Conservation (phyloP, 352 stramenopile species). For the Achlya hypogyna region DNA sequence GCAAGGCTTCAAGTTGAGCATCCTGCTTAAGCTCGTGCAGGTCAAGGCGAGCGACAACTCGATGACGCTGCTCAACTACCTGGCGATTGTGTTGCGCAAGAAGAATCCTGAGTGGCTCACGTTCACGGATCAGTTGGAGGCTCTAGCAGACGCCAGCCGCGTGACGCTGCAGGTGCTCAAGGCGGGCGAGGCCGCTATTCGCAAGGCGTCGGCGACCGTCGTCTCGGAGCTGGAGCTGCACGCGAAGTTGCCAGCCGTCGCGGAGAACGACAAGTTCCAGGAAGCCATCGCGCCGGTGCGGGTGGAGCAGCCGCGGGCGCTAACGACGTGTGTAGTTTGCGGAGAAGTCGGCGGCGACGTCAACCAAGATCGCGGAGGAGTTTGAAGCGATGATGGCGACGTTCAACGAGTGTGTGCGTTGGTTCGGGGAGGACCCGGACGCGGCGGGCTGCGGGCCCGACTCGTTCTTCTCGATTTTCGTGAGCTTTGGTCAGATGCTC, state of each 20-base stretch:
- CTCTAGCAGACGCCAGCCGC: conserved; percentile 63
- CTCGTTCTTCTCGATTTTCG: conserved; percentile 79
- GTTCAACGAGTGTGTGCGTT: conserved; percentile 59
- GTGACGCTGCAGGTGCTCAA: conserved; percentile 72
- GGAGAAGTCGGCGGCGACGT: conserved; percentile 49
- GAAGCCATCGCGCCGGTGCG: conserved; percentile 46
- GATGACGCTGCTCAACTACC: conserved; percentile 74
- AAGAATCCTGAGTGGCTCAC: conserved; percentile 59
- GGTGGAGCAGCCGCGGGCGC: neutral
- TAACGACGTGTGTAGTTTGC: conserved; percentile 31
- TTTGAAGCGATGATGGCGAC: conserved; percentile 50
- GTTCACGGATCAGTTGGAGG: conserved; percentile 66
- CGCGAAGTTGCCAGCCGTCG: conserved; percentile 39
- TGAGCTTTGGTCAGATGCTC: conserved; percentile 74
- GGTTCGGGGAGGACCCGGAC: conserved; percentile 64
- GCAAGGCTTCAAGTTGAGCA: conserved; percentile 82
- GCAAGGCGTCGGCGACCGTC: conserved; percentile 61
- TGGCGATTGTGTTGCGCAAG: conserved; percentile 54
- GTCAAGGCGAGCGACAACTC: conserved; percentile 79
- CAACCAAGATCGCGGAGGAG: conserved; percentile 41
- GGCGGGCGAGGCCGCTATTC: conserved; percentile 58
- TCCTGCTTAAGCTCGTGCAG: conserved; percentile 82
- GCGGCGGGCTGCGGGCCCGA: conserved; percentile 52
- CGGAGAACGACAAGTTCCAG: conserved; percentile 55
- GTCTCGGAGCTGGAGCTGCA: conserved; percentile 61